Evolutionary conservation across 2,329 filamentous ascomycete genomes (phyloP).

Genomic region (Diaporthe helianthi): DNA sequence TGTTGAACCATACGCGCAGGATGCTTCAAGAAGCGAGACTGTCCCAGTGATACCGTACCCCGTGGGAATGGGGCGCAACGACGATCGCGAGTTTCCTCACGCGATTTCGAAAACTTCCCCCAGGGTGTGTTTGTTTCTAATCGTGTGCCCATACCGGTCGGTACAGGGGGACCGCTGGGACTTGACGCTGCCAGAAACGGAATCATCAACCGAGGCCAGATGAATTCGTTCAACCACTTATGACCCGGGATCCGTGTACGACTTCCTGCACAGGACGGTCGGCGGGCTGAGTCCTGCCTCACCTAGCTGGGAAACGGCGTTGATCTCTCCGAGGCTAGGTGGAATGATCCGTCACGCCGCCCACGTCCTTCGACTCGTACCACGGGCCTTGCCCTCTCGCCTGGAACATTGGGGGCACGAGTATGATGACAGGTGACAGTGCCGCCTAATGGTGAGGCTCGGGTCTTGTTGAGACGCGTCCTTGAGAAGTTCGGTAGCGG

Average conservation of each 20-base stretch:
- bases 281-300: conserved; percentile 41
- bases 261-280: conserved; percentile 47
- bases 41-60: conserved; percentile 49
- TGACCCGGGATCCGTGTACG: conserved; percentile 47
- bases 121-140: not conserved
- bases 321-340: conserved; percentile 42
- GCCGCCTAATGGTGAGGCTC: not conserved
- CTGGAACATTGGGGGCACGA: not conserved
- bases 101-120: not conserved
- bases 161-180: conserved; percentile 52
- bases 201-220: conserved; percentile 46
- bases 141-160: not conserved
- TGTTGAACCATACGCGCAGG: conserved; percentile 48
- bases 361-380: conserved; percentile 30
- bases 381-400: conserved; percentile 19
- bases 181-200: conserved; percentile 46
- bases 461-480: not conserved
- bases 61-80: conserved; percentile 47
- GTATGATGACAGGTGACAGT: not conserved
- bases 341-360: conserved; percentile 36
- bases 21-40: conserved; percentile 55
- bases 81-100: conserved; percentile 38
- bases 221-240: conserved; percentile 54
- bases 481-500: conserved; percentile 7
- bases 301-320: conserved; percentile 43